Percentiles rank a stretch among this genome's conserved stretches.
Evolutionary conservation across 805 yeast genomes (phyloP).

Genomic region (Candida ulmi): DNA sequence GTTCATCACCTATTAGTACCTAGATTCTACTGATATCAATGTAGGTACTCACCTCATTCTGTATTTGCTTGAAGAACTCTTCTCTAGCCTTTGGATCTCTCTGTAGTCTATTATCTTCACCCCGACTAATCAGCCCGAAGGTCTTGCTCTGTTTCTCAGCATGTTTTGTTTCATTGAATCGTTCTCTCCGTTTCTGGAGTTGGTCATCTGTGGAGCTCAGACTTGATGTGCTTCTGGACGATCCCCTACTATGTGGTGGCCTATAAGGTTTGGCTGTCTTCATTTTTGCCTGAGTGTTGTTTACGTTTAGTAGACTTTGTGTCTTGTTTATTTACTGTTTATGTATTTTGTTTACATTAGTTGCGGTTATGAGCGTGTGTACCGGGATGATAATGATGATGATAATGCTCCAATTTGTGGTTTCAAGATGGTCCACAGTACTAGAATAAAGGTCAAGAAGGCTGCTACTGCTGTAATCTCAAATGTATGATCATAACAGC

Average conservation of each 20-base stretch:
- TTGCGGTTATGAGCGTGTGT: background rate
- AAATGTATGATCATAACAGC: conserved; percentile 37
- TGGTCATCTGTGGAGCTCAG: background rate
- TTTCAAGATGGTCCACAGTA: conserved; percentile 13
- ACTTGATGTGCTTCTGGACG: background rate
- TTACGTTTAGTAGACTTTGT: background rate
- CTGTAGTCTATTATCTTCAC: conserved; percentile 47
- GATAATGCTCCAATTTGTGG: conserved; percentile 1
- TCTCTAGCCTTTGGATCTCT: conserved; percentile 36
- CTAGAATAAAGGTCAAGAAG: conserved; percentile 7
- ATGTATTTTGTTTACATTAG: no score
- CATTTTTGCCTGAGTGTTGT: no score
- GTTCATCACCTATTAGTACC: no score
- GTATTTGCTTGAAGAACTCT: conserved; percentile 33
- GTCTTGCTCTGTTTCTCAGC: conserved; percentile 19
- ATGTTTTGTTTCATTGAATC: conserved; percentile 1
- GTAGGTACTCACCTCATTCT: conserved; percentile 18
- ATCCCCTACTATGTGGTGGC: background rate
- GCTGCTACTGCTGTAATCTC: conserved; percentile 30
- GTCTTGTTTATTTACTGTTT: background rate
- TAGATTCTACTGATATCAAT: no score
- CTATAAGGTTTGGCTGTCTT: no score
- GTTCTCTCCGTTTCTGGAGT: background rate
- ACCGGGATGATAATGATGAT: background rate
- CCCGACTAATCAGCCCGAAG: conserved; percentile 57